A percentile compares a stretch with the other conserved stretches of the same genome.
phyloP scores from a whole-genome alignment of 2,329 filamentous ascomycete genomes.

The Xylariaceae sp. region DNA sequence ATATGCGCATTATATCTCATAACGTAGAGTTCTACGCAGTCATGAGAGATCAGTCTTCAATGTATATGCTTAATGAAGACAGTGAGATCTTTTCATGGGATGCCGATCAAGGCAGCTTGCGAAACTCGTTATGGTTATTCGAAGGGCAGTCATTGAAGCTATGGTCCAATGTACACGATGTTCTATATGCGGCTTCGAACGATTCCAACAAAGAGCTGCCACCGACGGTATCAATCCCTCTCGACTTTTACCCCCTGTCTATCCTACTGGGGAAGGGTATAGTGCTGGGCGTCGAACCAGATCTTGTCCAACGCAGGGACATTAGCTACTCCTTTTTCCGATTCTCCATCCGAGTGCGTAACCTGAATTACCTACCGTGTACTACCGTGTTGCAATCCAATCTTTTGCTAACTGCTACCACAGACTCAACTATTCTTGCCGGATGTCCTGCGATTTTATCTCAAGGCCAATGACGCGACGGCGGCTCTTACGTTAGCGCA shows the following conservation, averaged over 20 bases:
- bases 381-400: neutral
- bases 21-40: constrained; percentile 94
- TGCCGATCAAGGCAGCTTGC: constrained; percentile 48
- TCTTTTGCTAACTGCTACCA: constrained; percentile 12
- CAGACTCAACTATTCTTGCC: constrained; percentile 91
- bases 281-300: constrained; percentile 82
- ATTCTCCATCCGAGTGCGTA: constrained; percentile 75
- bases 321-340: constrained; percentile 86
- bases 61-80: constrained; percentile 29
- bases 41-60: constrained; percentile 74
- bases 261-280: constrained; percentile 85
- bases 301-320: constrained; percentile 88
- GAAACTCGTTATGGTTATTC: constrained; percentile 91
- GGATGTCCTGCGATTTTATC: constrained; percentile 73
- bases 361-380: neutral
- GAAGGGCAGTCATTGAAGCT: constrained; percentile 79
- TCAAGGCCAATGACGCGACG: constrained; percentile 69
- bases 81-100: constrained; percentile 30
- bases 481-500: constrained; percentile 77
- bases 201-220: constrained; percentile 66
- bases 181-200: constrained; percentile 64
- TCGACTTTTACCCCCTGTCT: constrained; percentile 96
- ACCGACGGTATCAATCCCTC: constrained; percentile 65
- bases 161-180: constrained; percentile 84
- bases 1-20: constrained; percentile 94